Base-by-base conservation (phyloP, 306 rosid species). In the apple (Malus domestica) region DNA sequence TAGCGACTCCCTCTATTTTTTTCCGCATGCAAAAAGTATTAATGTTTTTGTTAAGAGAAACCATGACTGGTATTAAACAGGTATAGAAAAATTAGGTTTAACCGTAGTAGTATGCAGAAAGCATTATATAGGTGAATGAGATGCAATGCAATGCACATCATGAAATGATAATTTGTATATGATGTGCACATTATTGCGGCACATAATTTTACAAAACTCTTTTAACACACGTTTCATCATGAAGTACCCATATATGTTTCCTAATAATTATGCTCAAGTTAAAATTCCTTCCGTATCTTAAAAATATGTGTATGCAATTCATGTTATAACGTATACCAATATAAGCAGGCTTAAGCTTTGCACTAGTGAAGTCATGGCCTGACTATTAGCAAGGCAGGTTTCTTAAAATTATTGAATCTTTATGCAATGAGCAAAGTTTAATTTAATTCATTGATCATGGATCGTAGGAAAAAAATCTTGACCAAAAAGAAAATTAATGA, bases 201-300 rank as follows among this genome's bases (percentile, higher is more conserved):
- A 6, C 40, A 35, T 1, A 6, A 35, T 35, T 35, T 6, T 35
- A 6, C 40, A 35, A 8, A 35, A 35, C 0, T 35, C 40, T 35
- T 35, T 35, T 35, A 35, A 35, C 40, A 35, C 40, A 35, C 40
- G 40, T 35, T 35, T 35, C 40, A 35, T 35, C 40, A 35, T 35
- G 40, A 35, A 35, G 40, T 35, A 35, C 8, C 40, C 7, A 35
- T 35, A 35, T 35, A 35, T 35, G 40, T 35, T 35, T 35, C 40
- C 40, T 35, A 6, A 35, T 35, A 35, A 35, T 35, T 35, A 35
- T 35, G 65, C 30, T 60, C 52, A 78, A 78, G 82, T 74, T 58
- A 76, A 46, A 67, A 76, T 80, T 69, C 83, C 82, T 74, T 65
- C 71, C 68, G 55, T 49, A 68, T 74, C 35, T 46, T 55, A 20